phyloP scores from a whole-genome alignment of 371 early-diverging fungal species.

The Rhizopus sp. region DNA sequence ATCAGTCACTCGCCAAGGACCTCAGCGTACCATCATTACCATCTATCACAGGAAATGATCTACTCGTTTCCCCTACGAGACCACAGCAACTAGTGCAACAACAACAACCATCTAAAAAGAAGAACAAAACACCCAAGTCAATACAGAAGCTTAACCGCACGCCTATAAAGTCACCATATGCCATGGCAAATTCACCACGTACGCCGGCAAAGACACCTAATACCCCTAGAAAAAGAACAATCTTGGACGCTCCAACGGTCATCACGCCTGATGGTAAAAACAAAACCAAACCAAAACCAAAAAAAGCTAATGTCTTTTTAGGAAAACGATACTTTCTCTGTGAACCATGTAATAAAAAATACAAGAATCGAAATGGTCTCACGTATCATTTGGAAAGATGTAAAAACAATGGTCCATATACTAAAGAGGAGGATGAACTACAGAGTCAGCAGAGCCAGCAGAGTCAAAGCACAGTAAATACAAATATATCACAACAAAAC shows the following conservation, averaged over 20 bases:
- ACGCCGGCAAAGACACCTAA: slow-evolving; percentile 6
- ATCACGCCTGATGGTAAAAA: slow-evolving; percentile 36
- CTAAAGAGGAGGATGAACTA: slow-evolving; percentile 30
- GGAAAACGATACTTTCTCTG: slow-evolving; percentile 33
- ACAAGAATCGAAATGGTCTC: slow-evolving; percentile 45
- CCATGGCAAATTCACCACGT: neutral
- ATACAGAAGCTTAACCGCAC: neutral
- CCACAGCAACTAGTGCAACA: slow-evolving; percentile 9
- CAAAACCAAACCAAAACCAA: neutral
- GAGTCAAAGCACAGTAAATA: neutral
- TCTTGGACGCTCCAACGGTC: slow-evolving; percentile 18
- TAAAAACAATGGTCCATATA: slow-evolving; percentile 20
- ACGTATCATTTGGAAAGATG: slow-evolving; percentile 49
- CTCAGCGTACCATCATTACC: neutral
- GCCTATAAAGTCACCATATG: slow-evolving; percentile 1
- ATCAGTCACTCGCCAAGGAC: neutral
- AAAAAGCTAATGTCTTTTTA: slow-evolving; percentile 1
- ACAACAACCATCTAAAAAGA: slow-evolving; percentile 1
- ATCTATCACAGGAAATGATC: slow-evolving; percentile 3
- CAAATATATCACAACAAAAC: slow-evolving; percentile 22
- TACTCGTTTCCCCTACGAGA: slow-evolving; percentile 1
- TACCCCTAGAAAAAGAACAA: slow-evolving; percentile 19
- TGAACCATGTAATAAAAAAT: slow-evolving; percentile 50
- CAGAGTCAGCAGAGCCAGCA: neutral
- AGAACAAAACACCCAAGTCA: slow-evolving; percentile 10